A percentile compares a stretch with the other conserved stretches of the same genome.
These are phyloP conservation scores for Monilinia fructicola DNA, from an alignment of 2,329 filamentous ascomycete species.

Conservation along the genomic window DNA sequence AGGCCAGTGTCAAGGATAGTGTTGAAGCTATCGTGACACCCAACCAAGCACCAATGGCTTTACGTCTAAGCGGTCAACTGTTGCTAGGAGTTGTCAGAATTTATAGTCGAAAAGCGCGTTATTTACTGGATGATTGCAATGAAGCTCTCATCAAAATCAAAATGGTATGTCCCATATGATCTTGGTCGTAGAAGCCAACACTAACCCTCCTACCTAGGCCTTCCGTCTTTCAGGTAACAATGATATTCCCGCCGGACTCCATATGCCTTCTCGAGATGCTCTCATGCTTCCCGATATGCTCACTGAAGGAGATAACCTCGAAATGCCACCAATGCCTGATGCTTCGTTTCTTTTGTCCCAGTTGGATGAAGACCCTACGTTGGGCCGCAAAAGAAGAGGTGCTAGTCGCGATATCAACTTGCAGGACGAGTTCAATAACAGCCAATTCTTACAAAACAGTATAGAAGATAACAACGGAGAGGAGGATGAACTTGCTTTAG, in stretches of 20 bases:
- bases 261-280: slow-evolving; percentile 78
- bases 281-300: slow-evolving; percentile 89
- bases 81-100: slow-evolving; percentile 95
- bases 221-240: slow-evolving; percentile 94
- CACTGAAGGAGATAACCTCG: slow-evolving; percentile 82
- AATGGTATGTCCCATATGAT: slow-evolving; percentile 64
- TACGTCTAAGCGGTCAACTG: slow-evolving; percentile 90
- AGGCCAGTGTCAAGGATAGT: slow-evolving; percentile 91
- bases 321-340: slow-evolving; percentile 80
- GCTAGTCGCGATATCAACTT: slow-evolving; percentile 66
- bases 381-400: slow-evolving; percentile 57
- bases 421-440: slow-evolving; percentile 68
- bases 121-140: slow-evolving; percentile 94
- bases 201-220: slow-evolving; percentile 59
- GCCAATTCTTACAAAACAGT: slow-evolving; percentile 75
- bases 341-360: slow-evolving; percentile 80
- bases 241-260: slow-evolving; percentile 81
- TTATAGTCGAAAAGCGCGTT: slow-evolving; percentile 95
- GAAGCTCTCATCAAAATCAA: slow-evolving; percentile 98
- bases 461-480: slow-evolving; percentile 46
- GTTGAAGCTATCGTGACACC: slow-evolving; percentile 93
- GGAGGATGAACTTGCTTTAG: slow-evolving; percentile 58
- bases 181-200: slow-evolving; percentile 12
- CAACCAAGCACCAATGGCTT: slow-evolving; percentile 88
- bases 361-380: slow-evolving; percentile 60